phyloP scores from a whole-genome alignment of 257 asterid species.

The Vinca minor region DNA sequence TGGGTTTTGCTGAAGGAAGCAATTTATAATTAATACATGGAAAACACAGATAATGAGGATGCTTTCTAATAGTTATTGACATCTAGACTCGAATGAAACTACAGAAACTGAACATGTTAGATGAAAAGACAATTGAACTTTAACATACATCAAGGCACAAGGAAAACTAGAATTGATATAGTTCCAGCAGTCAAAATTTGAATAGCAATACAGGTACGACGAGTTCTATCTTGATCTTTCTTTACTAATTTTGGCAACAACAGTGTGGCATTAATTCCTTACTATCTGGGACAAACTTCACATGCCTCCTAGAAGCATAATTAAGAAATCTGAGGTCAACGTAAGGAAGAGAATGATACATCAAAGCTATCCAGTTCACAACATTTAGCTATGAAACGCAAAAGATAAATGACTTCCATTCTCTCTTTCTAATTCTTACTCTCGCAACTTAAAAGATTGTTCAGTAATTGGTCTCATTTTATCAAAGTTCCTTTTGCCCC shows the following conservation, averaged over 20 bases:
- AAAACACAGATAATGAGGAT: neutral
- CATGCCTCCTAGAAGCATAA: neutral
- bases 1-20: neutral
- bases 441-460: conserved; percentile 37
- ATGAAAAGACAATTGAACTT: too few relatives aligned
- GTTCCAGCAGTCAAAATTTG: neutral
- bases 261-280: neutral
- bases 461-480: conserved; percentile 74
- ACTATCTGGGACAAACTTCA: neutral
- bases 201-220: neutral
- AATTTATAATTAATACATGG: neutral
- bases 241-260: too few relatives aligned
- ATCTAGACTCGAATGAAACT: neutral
- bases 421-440: neutral
- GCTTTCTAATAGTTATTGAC: neutral
- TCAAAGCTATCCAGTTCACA: neutral
- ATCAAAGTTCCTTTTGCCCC: too few relatives aligned
- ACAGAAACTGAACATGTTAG: neutral
- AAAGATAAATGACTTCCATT: neutral
- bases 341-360: neutral
- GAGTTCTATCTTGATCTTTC: neutral
- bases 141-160: neutral
- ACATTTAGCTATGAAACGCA: neutral
- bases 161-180: neutral
- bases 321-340: neutral